Evolutionary conservation across 2,329 filamentous ascomycete species (phyloP), one percentile per base, ranked within the genome.

Genomic region (Apiospora koreana): DNA sequence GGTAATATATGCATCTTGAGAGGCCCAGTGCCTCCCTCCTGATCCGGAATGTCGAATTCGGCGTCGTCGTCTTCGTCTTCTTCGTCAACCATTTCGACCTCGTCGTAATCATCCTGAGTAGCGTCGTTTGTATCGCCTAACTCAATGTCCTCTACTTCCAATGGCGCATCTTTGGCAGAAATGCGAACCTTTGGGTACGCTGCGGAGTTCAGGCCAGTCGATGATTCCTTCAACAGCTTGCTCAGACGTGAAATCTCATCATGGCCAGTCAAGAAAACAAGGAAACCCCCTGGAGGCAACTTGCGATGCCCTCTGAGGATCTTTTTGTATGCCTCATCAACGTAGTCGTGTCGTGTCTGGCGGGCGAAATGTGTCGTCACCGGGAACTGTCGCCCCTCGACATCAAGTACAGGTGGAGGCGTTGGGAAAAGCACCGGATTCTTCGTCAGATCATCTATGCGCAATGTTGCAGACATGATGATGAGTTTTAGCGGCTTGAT

Each of bases 381-480:
- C 2, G 93, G 90, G 78, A 94, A 95, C 77, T 99, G 95, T 50
- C 96, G 90, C 12, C 97, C 97, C 79, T 98, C 95, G 0, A 95
- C 93, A 79, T 97, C 90, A 1, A 99, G 86, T 1, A 98, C 88
- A 0, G 95, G 95, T 0, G 96, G 96, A 2, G 93, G 87, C 0
- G 84, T 86, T 4, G 91, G 85, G 80, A 99, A 99, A 0, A 99
- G 85, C 21, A 87, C 91, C 10, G 89, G 83, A 77, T 99, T 98
- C 77, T 94, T 89, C 0, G 94, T 94, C 75, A 99, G 93, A 77
- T 98, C 95, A 16, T 94, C 93, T 64, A 98, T 93, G 71, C 94
- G 88, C 43, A 99, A 85, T 2, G 96, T 99, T 58, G 96, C 96
- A 71, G 95, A 98, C 97, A 99, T 99, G 82, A 99, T 97, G 71